Evolutionary conservation across 1,284 basidiomycete genomes (phyloP).

Genomic region (Agaricales sp.): DNA sequence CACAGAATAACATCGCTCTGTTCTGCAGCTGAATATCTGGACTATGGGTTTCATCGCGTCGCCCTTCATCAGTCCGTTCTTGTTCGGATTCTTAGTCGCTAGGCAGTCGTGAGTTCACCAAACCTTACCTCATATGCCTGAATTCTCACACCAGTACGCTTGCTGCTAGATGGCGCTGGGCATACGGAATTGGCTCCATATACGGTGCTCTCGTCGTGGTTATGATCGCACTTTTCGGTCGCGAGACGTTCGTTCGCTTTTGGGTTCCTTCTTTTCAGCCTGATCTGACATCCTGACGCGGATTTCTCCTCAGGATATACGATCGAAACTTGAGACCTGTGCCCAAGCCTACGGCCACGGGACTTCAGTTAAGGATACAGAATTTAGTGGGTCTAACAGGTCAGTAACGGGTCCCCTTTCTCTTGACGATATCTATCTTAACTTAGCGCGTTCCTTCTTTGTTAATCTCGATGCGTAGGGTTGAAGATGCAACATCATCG

Average conservation of each 20-base stretch:
- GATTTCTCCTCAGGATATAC: constrained; percentile 29
- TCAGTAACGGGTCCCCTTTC: no score
- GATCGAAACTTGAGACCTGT: constrained; percentile 31
- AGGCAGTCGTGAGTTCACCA: constrained; percentile 29
- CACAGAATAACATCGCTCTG: constrained; percentile 8
- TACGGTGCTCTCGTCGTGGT: constrained; percentile 29
- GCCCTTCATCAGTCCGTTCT: constrained; percentile 59
- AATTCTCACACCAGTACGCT: constrained; percentile 1
- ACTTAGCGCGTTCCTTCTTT: no score
- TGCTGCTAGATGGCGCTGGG: constrained; percentile 50
- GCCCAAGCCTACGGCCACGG: constrained; percentile 20
- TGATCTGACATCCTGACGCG: neutral
- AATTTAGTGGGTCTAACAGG: constrained; percentile 39
- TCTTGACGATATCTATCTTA: no score
- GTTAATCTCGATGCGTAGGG: neutral
- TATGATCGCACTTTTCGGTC: constrained; percentile 30
- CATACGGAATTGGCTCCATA: constrained; percentile 46
- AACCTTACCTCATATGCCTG: neutral
- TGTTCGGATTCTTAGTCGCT: constrained; percentile 61
- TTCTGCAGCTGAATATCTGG: constrained; percentile 53
- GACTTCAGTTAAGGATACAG: constrained; percentile 28
- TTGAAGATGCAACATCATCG: constrained; percentile 30
- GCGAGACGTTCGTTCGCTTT: constrained; percentile 30
- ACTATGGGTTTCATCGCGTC: constrained; percentile 60
- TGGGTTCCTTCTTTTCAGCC: neutral